Conservation (phyloP, 768 basidiomycete genomes). For the Suillus tomentosus region DNA sequence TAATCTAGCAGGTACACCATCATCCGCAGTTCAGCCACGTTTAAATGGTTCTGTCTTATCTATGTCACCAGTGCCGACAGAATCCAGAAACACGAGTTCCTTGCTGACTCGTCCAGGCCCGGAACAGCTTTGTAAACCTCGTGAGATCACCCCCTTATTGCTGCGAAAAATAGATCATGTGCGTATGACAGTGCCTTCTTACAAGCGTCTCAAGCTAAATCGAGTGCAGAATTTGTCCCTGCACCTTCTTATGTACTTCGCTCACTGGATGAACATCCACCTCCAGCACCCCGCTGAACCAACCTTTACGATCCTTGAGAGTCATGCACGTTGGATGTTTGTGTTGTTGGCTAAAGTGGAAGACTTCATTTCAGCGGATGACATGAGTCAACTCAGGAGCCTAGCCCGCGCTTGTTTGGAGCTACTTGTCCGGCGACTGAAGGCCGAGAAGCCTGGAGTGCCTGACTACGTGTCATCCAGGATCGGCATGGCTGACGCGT, state of each 20-base stretch:
- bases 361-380: constrained; percentile 69
- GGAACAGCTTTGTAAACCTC: constrained; percentile 27
- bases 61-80: background rate
- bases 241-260: constrained; percentile 82
- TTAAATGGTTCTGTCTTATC: constrained; percentile 7
- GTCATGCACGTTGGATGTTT: constrained; percentile 80
- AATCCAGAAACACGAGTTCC: background rate
- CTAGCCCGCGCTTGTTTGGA: constrained; percentile 71
- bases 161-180: constrained; percentile 71
- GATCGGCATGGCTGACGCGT: constrained; percentile 41
- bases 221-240: constrained; percentile 59
- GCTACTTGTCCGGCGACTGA: constrained; percentile 35
- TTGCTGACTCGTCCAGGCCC: too few species aligned
- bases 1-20: constrained; percentile 39
- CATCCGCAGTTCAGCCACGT: constrained; percentile 45
- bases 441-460: constrained; percentile 14
- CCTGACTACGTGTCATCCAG: constrained; percentile 14
- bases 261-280: constrained; percentile 74
- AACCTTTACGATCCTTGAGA: constrained; percentile 46
- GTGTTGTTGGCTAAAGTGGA: constrained; percentile 70
- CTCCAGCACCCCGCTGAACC: constrained; percentile 45
- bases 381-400: constrained; percentile 73
- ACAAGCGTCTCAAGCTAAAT: constrained; percentile 15
- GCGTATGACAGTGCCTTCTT: constrained; percentile 20
- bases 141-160: constrained; percentile 61